A percentile compares a stretch with the other conserved stretches of the same genome.
Evolutionary conservation across 129 eudicot species (phyloP).

Genomic region (Sambucus nigra): DNA sequence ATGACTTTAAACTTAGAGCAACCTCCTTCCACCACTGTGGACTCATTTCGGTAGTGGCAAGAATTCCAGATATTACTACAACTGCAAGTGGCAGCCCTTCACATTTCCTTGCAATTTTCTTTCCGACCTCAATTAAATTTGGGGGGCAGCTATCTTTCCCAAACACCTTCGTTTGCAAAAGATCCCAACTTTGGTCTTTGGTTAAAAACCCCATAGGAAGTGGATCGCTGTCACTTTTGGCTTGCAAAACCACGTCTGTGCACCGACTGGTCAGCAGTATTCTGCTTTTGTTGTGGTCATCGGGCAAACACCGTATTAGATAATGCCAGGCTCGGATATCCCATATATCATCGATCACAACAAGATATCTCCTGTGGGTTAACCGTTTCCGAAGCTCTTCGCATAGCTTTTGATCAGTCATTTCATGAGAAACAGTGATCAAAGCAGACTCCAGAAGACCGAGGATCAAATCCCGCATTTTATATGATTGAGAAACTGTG

Average conservation of each 20-base stretch:
- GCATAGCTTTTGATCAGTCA: too few species aligned
- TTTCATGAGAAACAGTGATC: too few species aligned
- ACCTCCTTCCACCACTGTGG: constrained; percentile 10
- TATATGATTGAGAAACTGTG: too few species aligned
- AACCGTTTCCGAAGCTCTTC: too few species aligned
- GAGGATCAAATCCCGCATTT: too few species aligned
- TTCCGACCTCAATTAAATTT: too few species aligned
- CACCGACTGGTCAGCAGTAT: constrained; percentile 23
- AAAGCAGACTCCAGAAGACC: too few species aligned
- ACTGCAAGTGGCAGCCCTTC: too few species aligned
- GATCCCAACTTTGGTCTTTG: constrained; percentile 16
- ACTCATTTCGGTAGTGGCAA: constrained; percentile 4
- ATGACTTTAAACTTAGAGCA: too few species aligned
- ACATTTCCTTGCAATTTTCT: too few species aligned
- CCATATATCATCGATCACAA: constrained; percentile 33
- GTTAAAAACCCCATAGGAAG: constrained; percentile 6
- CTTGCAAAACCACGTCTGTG: constrained; percentile 12
- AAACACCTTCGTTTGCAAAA: constrained; percentile 16
- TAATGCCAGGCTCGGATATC: constrained; percentile 36
- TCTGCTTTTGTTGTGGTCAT: constrained; percentile 20
- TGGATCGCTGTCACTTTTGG: constrained; percentile 1
- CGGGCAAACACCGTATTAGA: constrained; percentile 9
- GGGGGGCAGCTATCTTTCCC: background rate
- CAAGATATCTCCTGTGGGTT: constrained; percentile 31
- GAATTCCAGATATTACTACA: constrained; percentile 26